Base-by-base conservation (phyloP, 257 asterid species). In the Cinchona pubescens region DNA sequence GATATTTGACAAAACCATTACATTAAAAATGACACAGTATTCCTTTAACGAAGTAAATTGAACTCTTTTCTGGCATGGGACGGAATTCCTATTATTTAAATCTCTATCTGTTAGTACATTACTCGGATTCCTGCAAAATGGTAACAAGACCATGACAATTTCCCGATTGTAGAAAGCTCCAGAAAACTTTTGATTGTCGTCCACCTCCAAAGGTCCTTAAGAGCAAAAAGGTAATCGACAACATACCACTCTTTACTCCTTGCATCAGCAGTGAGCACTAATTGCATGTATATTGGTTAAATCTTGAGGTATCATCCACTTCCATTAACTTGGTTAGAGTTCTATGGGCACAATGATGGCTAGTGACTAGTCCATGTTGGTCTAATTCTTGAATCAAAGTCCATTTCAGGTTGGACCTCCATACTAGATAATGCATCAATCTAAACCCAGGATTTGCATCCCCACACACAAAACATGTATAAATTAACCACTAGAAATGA, bases 191-290 rank as follows among this genome's bases (percentile, higher is more conserved):
- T 27, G 27, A 40, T 71, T 35, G 61, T 38, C 29, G 38, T 56
- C 15, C 67, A 38, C 67, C 66, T 55, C 55, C 66, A 48, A 53
- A 75, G 12, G 42, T 48, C 51, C n/a, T 58, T 13, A 11, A 73
- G 42, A 30, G 16, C 12, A 40, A 56, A 56, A 4, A n/a, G 45
- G 30, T 10, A 27, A 12, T 15, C 16, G 37, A 55, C 1, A 30
- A 60, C 30, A 29, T 23, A 27, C 55, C 18, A 55, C n/a, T 25
- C 0, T 6, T 38, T 38, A 16, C 29, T n/a, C 19, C 13, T 15
- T 29, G 25, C 42, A 69, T 16, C 60, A 49, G 3, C 7, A 25
- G 55, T 29, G 23, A 58, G 45, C 6, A 13, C 67, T 48, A 40
- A 16, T 8, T 29, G 30, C 21, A 2, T 7, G 19, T 23, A 15